Base-by-base conservation (phyloP, 1,139 yeast species). In the Candida albicans region DNA sequence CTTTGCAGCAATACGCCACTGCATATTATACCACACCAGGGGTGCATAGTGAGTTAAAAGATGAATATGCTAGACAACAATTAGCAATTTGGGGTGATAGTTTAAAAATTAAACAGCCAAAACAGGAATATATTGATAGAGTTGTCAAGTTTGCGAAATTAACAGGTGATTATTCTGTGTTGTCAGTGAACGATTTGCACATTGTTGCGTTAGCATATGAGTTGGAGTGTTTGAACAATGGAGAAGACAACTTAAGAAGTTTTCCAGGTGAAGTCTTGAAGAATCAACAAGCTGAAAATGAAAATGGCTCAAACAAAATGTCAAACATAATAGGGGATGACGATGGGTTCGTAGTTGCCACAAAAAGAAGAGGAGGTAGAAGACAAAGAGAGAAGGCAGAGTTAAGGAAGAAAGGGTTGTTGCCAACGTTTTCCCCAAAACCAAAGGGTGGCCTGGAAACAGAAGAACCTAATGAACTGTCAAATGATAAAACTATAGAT, bases 151-250 rank as follows among this genome's bases (percentile, higher is more conserved):
- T 93, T 70, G 85, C 99, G 15, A 85, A 80, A 57, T 69, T 85
- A 44, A 91, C 99, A 0, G 99, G 99, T 59, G 99, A 95, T 68
- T 86, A 75, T 53, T 72, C 87, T 2, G 98, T 93, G 4, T 74
- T 95, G 48, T 88, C 96, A 50, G 79, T 83, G 11, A 91, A 95
- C 51, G 99, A 93, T 84, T 71, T 95, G 38, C 96, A 90, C 58
- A 84, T 95, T 45, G 77, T 95, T 49, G 99, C 99, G 0, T 73
- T 93, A 54, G 83, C 96, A 1, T 89, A 90, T 60, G 97, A 93
- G 61, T 65, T 95, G 41, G 96, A 91, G 52, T 73, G 75, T 38
- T 93, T 88, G 59, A 57, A 74, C 44, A 84, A 84, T 54, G 70
- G 75, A 27, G 82, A 79, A 44, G 73, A 82, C 77, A 74, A 86